Base-by-base conservation (phyloP, 2,329 filamentous ascomycete genomes). In the Aureobasidium sp. region DNA sequence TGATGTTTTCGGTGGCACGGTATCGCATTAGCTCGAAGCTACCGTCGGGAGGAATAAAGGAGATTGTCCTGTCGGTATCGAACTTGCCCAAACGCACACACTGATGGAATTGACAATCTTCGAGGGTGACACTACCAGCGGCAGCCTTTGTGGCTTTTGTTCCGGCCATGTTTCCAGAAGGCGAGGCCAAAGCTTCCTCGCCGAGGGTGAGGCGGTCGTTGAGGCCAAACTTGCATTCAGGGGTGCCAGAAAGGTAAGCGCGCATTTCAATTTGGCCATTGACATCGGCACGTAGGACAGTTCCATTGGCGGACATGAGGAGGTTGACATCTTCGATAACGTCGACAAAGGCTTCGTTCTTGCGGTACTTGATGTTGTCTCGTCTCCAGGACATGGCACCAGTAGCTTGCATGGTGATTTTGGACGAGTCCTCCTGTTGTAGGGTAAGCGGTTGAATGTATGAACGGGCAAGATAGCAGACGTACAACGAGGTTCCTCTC, bases 1-100 rank as follows among this genome's bases (percentile, higher is more conserved):
- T 99, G 73, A 99, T 93, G 72, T 99, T 99, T 75, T 99, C 94
- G 27, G 93, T 97, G 12, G 94, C 92, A 58, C 95, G 91, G 76
- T 99, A 99, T 52, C 92, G 88, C 94, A 99, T 99, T 65, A 99
- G 83, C 78, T 99, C 94, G 75, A 99, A 99, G 73, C 97, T 93
- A 67, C 94, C 94, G 73, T 99, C 94, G 3, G 94, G 94, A 2
- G 94, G 94, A 41, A 99, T 87, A 74, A 99, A 97, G 64, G 89
- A 94, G 75, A 99, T 97, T 74, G 96, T 97, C 67, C 94, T 84
- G 76, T 99, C 94, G 34, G 89, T 89, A 75, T 97, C 94, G 72
- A 99, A 99, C 73, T 95, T 95, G 67, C 93, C 92, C 34, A 99
- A 83, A 79, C 97, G 96, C 64, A 99, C 94, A 75, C 94, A 99